Evolutionary conservation across 2,329 filamentous ascomycete species (phyloP).

Genomic region (Ophiocordyceps camponoti-floridani): DNA sequence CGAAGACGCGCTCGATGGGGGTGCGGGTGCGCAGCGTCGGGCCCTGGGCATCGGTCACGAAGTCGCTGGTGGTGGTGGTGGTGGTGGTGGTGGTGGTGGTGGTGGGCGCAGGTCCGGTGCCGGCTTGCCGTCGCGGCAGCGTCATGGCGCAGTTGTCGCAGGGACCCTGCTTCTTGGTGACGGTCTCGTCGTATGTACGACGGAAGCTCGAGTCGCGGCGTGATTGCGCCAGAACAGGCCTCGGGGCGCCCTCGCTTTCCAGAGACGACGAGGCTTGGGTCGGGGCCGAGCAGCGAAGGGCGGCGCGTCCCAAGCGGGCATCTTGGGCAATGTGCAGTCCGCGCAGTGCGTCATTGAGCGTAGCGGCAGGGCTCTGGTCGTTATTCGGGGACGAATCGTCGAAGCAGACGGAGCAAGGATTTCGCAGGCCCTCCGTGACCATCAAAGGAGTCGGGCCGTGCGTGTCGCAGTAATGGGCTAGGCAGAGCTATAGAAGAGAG

Average conservation of each 20-base stretch:
- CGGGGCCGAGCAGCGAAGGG: constrained; percentile 14
- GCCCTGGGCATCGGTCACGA: constrained; percentile 21
- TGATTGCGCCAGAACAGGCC: constrained; percentile 19
- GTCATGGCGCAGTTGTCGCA: constrained; percentile 55
- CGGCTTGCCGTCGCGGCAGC: constrained; percentile 25
- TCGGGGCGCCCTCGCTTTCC: constrained; percentile 40
- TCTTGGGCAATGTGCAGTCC: constrained; percentile 28
- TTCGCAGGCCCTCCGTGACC: constrained; percentile 48
- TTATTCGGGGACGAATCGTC: constrained; percentile 15
- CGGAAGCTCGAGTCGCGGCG: constrained; percentile 41
- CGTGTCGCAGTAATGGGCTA: constrained; percentile 54
- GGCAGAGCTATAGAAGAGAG: constrained; percentile 36
- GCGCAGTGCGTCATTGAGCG: constrained; percentile 27
- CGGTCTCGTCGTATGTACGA: constrained; percentile 47
- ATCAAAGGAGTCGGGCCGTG: constrained; percentile 53
- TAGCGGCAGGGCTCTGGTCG: constrained; percentile 13
- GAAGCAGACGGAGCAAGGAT: constrained; percentile 40
- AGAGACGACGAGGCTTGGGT: constrained; percentile 18
- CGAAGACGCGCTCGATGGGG: constrained; percentile 40
- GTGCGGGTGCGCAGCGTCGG: constrained; percentile 43
- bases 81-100: constrained; percentile 6
- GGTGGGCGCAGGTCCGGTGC: constrained; percentile 1
- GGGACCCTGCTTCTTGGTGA: constrained; percentile 42
- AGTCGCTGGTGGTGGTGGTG: constrained; percentile 8
- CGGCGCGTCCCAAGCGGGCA: constrained; percentile 13